Base-by-base conservation (phyloP, 495 filamentous ascomycete genomes). In the Rhypophila decipiens region DNA sequence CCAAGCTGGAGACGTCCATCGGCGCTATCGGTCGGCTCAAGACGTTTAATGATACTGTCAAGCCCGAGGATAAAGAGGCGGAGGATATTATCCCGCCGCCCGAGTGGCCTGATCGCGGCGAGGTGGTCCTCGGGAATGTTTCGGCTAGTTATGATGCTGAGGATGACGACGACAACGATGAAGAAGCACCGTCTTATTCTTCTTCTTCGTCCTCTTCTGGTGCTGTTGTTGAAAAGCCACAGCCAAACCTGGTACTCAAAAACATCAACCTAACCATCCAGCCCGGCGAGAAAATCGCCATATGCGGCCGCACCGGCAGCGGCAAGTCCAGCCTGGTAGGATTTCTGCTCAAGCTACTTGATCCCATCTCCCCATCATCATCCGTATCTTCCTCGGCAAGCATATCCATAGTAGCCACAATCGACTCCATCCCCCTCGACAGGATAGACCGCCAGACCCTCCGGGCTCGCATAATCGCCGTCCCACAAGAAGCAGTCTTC, bases 341-440 rank as follows among this genome's bases (percentile, higher is more conserved):
- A 55, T 82, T 90, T 20, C 75, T 96, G 13, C 95, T 98, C 75
- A 82, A 90, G 34, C 89, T 98, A 43, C 94, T 98, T 33, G 50
- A 52, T 52, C 90, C 96, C 55, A 72, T 87, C 3, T 68, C 72
- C 42, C 67, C 75, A 36, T 2, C 2, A 5, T 39, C 27, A 7
- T 7, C 7, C 46, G 8, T 63, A 68, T 58, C 57, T 59, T 15
- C 39, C 54, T 13, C 51, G 57, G 1, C 60, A 55, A 34, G 51
- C 61, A 87, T 86, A 37, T 72, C 76, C 48, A 3, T 19, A 2
- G 42, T 18, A 35, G 48, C 57, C 18, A 49, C 34, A 4, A 56
- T 61, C 36, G 56, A 59, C 49, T 19, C 24, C 21, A 48, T 44
- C 17, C 51, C 59, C 1, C 49, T 62, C 3, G 2, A 33, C 48